Evolutionary conservation across 805 yeast genomes (phyloP).

Genomic region (Schizosaccharomyces octosporus): DNA sequence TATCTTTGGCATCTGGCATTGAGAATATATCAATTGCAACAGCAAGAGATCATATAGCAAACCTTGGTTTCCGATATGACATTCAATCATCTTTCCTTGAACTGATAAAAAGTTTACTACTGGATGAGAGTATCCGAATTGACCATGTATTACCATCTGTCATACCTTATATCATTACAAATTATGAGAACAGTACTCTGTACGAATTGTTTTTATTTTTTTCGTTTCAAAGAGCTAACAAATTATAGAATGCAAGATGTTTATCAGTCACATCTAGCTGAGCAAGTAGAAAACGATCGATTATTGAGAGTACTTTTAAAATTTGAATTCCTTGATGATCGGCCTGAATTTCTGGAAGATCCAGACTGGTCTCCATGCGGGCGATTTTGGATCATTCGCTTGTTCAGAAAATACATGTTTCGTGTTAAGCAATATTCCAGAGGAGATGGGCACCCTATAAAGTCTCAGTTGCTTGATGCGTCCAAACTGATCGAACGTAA

Average conservation of each 20-base stretch:
- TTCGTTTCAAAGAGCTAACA: not conserved
- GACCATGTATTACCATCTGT: too few species aligned
- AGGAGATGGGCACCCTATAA: not conserved
- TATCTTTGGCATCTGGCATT: not conserved
- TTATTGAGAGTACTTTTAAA: conserved; percentile 41
- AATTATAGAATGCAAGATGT: not conserved
- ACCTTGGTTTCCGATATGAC: too few species aligned
- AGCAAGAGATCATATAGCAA: not conserved
- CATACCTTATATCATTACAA: too few species aligned
- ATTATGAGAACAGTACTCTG: too few species aligned
- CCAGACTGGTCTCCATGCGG: conserved; percentile 58
- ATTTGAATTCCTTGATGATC: conserved; percentile 49
- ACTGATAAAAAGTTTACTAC: not conserved
- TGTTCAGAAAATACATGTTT: conserved; percentile 67
- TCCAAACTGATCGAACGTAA: not conserved
- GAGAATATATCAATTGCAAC: not conserved
- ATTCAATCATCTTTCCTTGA: not conserved
- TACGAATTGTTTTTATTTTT: too few species aligned
- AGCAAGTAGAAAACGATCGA: not conserved
- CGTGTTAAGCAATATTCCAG: conserved; percentile 54
- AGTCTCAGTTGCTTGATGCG: not conserved
- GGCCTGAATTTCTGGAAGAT: conserved; percentile 37
- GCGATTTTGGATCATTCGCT: conserved; percentile 33
- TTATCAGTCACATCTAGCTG: not conserved
- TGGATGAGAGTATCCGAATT: too few species aligned